phyloP scores from a whole-genome alignment of 176 grass and related monocot genomes.

The Eremochloa ophiuroides region DNA sequence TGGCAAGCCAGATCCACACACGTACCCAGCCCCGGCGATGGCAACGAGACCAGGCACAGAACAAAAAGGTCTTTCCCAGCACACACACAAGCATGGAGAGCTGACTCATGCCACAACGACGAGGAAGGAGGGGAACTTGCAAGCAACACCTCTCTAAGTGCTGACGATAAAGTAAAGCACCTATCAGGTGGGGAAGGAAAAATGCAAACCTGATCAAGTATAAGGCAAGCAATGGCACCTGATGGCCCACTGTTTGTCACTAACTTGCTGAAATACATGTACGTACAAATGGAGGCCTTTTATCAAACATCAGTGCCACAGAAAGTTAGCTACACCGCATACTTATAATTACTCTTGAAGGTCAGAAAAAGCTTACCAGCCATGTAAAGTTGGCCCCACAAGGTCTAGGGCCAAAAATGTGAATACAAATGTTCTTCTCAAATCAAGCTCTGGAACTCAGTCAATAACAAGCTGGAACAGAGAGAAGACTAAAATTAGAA shows the following conservation, averaged over 20 bases:
- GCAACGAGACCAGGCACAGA: too few relatives aligned
- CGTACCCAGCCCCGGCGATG: too few relatives aligned
- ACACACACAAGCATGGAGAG: too few relatives aligned
- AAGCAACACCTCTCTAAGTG: too few relatives aligned
- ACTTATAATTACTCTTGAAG: background rate
- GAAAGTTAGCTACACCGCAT: background rate
- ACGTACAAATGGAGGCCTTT: constrained; percentile 38
- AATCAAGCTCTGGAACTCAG: constrained; percentile 55
- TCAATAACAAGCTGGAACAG: constrained; percentile 59
- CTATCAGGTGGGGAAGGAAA: background rate
- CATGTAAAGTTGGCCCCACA: constrained; percentile 70
- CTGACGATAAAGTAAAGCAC: too few relatives aligned
- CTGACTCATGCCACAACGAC: too few relatives aligned
- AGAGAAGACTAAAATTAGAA: background rate
- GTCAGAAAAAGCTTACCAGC: constrained; percentile 55
- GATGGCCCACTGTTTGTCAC: constrained; percentile 44
- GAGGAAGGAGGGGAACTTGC: too few relatives aligned
- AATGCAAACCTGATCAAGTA: constrained; percentile 69
- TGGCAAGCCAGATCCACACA: too few relatives aligned
- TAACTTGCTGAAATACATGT: constrained; percentile 87
- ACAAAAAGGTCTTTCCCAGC: too few relatives aligned
- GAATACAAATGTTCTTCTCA: constrained; percentile 77
- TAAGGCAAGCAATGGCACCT: too few relatives aligned
- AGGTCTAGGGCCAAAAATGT: constrained; percentile 72
- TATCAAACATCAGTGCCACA: constrained; percentile 11